These are phyloP conservation scores for Amaranthus palmeri DNA, from an alignment of 148 eudicot genomes.

Conservation along the genomic window DNA sequence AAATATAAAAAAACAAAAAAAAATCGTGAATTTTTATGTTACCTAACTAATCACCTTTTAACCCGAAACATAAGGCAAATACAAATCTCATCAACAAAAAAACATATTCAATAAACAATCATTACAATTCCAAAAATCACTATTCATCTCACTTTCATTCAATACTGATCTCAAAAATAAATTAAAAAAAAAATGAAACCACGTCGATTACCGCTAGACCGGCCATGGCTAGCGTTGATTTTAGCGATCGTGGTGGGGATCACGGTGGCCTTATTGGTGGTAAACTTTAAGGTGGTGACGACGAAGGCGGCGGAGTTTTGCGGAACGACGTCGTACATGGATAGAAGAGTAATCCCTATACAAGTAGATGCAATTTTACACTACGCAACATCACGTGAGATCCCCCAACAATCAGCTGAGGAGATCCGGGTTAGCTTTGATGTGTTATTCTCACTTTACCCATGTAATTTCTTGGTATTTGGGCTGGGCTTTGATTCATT, in stretches of 20 bases:
- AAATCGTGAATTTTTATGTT: conserved; percentile 7
- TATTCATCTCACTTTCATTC: not conserved
- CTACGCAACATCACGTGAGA: conserved; percentile 43
- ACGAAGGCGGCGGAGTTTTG: conserved; percentile 14
- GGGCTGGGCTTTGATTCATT: conserved; percentile 57
- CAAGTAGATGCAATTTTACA: conserved; percentile 48
- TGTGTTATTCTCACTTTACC: conserved; percentile 27
- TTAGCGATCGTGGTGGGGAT: conserved; percentile 11
- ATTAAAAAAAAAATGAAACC: conserved; percentile 12
- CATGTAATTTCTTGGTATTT: conserved; percentile 49
- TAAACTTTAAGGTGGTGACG: conserved; percentile 19
- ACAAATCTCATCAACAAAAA: conserved; percentile 21
- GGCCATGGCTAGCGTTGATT: conserved; percentile 16
- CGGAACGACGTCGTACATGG: not conserved
- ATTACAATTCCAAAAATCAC: not conserved
- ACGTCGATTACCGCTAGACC: conserved; percentile 9
- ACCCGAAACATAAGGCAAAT: conserved; percentile 20
- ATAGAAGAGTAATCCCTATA: conserved; percentile 22
- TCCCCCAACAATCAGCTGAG: conserved; percentile 36
- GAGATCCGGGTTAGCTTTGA: conserved; percentile 46
- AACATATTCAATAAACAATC: not conserved
- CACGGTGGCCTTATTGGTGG: conserved; percentile 13
- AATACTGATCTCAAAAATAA: not conserved
- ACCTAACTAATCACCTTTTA: conserved; percentile 16
- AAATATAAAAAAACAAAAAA: not conserved